Base-by-base conservation (phyloP, 768 basidiomycete genomes). In the Pholiota molesta region DNA sequence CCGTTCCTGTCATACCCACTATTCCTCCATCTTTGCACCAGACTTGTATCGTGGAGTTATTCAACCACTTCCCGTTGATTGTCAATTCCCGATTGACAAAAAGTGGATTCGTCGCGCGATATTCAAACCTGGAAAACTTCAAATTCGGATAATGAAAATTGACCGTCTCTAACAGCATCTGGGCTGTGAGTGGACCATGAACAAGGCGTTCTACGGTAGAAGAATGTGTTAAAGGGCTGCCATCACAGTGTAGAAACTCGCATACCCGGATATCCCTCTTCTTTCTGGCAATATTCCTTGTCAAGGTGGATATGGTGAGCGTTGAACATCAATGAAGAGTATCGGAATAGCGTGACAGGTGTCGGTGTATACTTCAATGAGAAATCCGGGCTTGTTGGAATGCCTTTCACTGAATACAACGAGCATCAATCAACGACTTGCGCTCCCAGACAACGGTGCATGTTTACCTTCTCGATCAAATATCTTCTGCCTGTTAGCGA, bases 271-370 rank as follows among this genome's bases (percentile, higher is more conserved):
- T 92, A 92, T 8, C 90, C 90, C 26, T 26, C 26, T 73, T 95
- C 90, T 19, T 76, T 73, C 47, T 82, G 85, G 6, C 90, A 85
- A 69, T 88, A 92, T 23, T 87, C 84, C 61, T 86, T 85, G 75
- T 94, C 91, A 28, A 94, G 82, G 73, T 95, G 93, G 65, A 95
- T 91, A 66, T 86, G 82, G 66, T 95, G 93, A 13, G 85, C 90
- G 67, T 95, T 95, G 77, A 92, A 93, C 65, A 88, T 94, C 23
- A 95, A 78, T 19, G 93, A 91, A 5, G 92, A 94, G 75, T 90
- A 95, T 23, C 92, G 86, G 78, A 95, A 95, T 21, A 95, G 77
- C 0, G 89, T 92, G 9, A 87, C 86, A 37, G 86, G 74, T 26
- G 83, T 86, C 3, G 92, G 92, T 14, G 75, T 84, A 69, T 87